Conservation (phyloP, 2,329 filamentous ascomycete species). For the Pseudogymnoascus sp. region DNA sequence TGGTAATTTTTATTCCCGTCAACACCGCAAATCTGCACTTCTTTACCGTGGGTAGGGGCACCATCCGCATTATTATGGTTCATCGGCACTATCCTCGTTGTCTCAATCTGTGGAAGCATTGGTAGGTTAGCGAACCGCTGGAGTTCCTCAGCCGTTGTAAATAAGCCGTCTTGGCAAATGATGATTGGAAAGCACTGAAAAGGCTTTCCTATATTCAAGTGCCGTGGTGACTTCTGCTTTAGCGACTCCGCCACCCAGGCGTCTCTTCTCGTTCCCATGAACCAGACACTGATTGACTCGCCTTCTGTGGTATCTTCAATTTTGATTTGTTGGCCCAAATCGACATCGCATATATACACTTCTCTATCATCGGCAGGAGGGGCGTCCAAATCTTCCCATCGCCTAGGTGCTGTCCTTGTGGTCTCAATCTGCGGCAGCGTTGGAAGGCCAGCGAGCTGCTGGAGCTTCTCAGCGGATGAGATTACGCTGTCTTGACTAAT, state of each 20-base stretch:
- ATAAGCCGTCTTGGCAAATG: neutral
- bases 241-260: neutral
- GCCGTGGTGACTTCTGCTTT: neutral
- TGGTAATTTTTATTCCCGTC: neutral
- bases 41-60: neutral
- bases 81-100: neutral
- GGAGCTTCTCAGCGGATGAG: neutral
- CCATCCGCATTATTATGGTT: neutral
- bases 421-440: neutral
- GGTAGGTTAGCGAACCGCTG: neutral
- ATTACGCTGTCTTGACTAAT: neutral
- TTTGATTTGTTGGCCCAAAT: neutral
- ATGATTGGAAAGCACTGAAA: neutral
- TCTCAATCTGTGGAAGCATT: neutral
- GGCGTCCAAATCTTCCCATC: neutral
- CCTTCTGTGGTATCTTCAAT: neutral
- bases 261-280: neutral
- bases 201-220: neutral
- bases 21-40: neutral
- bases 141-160: neutral
- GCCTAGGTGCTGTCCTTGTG: neutral
- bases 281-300: neutral
- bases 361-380: neutral
- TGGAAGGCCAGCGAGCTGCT: neutral
- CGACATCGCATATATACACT: neutral